Base-by-base conservation (phyloP, 1,284 basidiomycete species). In the Malassezia vespertilionis region DNA sequence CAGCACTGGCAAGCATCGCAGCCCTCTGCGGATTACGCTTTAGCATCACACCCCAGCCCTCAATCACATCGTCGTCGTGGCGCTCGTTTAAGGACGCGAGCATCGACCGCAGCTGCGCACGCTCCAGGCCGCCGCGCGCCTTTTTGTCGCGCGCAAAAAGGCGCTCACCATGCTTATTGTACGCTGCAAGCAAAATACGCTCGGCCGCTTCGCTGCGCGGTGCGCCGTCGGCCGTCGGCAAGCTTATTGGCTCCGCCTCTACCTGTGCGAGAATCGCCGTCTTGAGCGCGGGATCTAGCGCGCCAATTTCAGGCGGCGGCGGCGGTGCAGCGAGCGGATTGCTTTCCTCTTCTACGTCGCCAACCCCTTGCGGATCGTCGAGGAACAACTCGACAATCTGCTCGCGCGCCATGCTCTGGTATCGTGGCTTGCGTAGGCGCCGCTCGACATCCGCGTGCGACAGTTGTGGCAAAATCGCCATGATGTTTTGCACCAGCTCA, bases 11-110 rank as follows among this genome's bases (percentile, higher is more conserved):
- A 14, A 51, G 33, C 26, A 30, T 18, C 18, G 21, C 38, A 9
- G 30, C 12, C 21, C 26, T 26, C 21, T 20, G 15, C n/a, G 42
- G 40, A 30, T 43, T 30, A 12, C 48, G 48, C 22, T 15, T 31
- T 10, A 51, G 36, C 37, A 51, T 33, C 17, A 34, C 33, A 9
- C 28, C 48, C 48, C 48, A 51, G 15, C 26, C 48, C 27, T 51
- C 48, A 33, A 51, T 44, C 24, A 40, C 23, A 21, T 40, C 48
- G 33, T 51, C 43, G 43, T 21, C 31, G 38, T 38, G 34, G 5
- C 26, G 14, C 26, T 7, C 5, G 10, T 38, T 38, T 8, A 21
- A 22, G 6, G 36, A 26, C 21, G 30, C 33, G 15, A 44, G 32
- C 24, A 33, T 20, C 14, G 43, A 32, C 15, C 48, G 48, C 18